Base-by-base conservation (phyloP, 345 rosid genomes). In the Balakata baccata region DNA sequence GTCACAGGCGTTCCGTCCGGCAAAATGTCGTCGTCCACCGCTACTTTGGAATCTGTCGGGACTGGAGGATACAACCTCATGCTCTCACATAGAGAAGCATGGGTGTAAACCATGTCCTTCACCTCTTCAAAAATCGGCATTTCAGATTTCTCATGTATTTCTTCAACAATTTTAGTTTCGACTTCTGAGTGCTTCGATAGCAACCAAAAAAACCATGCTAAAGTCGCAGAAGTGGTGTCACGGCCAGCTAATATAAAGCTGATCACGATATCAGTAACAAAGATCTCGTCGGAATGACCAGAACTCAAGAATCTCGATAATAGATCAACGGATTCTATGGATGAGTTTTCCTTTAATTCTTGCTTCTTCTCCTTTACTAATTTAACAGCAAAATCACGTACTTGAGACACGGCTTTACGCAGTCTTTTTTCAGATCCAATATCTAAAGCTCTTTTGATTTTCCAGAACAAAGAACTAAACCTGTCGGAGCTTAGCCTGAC, bases 191-290 rank as follows among this genome's bases (percentile, higher is more conserved):
- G 79, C 17, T 20, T 16, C 0, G 82, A 78, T 34, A 91, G 71
- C 8, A 89, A 66, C 91, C 88, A 88, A 74, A 91, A 88, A 88
- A 85, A 89, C 94, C 97, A 91, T 6, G 87, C 85, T 66, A 91
- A 74, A 16, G 92, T 91, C 16, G 94, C 82, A n/a, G 93, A 89
- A 16, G 91, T 91, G 0, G 97, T 78, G 81, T 91, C 97, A 5
- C 88, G 77, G 62, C 94, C 92, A 0, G 94, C 94, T 17, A 88
- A 85, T 3, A 84, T 80, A 65, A 89, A 88, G 56, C 92, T 91
- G 29, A 89, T 83, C 23, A 88, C 85, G 47, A 89, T 86, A 61
- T 89, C 94, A 0, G 74, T 79, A 69, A 85, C 69, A 73, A 86
- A 70, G 68, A 34, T 76, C 78, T 89, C 91, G 47, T 82, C 85